Evolutionary conservation across 2,329 filamentous ascomycete species (phyloP), one percentile per base, ranked within the genome.

Genomic region (Madurella fahalii): DNA sequence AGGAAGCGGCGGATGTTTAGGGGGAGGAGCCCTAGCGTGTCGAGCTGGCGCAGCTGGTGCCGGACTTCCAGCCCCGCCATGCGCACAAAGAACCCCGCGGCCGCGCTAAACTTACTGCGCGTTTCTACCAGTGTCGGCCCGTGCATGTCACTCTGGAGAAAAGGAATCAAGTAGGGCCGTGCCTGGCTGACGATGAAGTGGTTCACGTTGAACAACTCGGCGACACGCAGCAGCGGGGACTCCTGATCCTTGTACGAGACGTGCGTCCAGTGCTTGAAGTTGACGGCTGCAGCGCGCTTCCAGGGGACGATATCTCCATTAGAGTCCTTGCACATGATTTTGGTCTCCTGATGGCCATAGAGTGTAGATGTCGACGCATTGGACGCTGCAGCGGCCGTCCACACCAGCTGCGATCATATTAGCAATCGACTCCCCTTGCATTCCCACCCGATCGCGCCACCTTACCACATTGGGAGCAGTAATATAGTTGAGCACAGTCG

Each of bases 131-230:
- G 80, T 62, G 83, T 82, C 0, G 89, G 86, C 4, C 87, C 86
- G 69, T 92, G 88, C 74, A 92, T 84, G 62, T 93, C 89, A 44
- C 86, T 87, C 58, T 87, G 84, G 5, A 95, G 77, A 64, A 96
- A 94, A 0, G 92, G 92, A 30, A 93, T 86, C 15, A 96, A 77
- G 69, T 95, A 96, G 0, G 93, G 93, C 2, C 92, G 81, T 1
- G 93, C 91, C 73, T 96, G 93, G 61, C 89, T 94, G 61, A 97
- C 85, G 60, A 97, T 90, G 72, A 95, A 96, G 74, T 96, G 92
- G 67, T 96, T 95, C 50, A 95, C 89, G 68, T 95, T 95, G 78
- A 94, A 94, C 11, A 93, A 81, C 71, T 93, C 87, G 7, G 87
- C 83, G 31, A 94, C 85, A 40, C 89, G 82, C 51, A 83, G 79